Percentiles rank a stretch among this genome's conserved stretches.
Conservation (phyloP, 2,329 filamentous ascomycete species). For the Pseudogymnoascus destructans region DNA sequence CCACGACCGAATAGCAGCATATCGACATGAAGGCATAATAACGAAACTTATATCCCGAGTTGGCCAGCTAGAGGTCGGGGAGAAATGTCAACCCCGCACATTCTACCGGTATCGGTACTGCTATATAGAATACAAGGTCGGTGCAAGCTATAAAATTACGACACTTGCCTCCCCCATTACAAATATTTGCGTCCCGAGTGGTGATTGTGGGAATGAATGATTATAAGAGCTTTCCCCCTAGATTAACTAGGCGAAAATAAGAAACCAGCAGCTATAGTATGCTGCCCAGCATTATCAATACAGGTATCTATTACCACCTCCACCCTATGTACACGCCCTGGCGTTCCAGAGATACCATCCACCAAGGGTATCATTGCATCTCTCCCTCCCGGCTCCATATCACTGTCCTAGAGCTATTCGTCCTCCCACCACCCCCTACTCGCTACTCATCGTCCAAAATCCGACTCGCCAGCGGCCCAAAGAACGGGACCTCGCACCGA, state of each 20-base stretch:
- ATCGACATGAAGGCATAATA: neutral
- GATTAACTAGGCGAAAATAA: neutral
- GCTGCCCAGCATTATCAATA: neutral
- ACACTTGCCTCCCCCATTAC: neutral
- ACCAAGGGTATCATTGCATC: neutral
- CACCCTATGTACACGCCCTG: neutral
- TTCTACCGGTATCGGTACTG: neutral
- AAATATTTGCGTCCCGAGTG: neutral
- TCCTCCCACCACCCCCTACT: neutral
- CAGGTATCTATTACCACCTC: neutral
- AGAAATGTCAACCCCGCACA: neutral
- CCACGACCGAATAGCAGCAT: neutral
- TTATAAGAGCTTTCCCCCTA: neutral
- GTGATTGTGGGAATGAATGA: neutral
- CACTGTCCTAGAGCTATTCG: neutral
- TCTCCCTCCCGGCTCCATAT: neutral
- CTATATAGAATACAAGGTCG: neutral
- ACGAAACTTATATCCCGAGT: neutral
- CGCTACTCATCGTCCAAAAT: conserved; percentile 74
- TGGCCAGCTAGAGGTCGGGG: neutral
- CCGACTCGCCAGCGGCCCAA: conserved; percentile 72
- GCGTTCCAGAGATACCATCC: neutral
- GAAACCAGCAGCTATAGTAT: neutral
- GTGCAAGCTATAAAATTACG: neutral
- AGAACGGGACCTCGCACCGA: conserved; percentile 60